Evolutionary conservation across 192 early-diverging fungal genomes (phyloP).

Genomic region (Rhizophagus clarus): DNA sequence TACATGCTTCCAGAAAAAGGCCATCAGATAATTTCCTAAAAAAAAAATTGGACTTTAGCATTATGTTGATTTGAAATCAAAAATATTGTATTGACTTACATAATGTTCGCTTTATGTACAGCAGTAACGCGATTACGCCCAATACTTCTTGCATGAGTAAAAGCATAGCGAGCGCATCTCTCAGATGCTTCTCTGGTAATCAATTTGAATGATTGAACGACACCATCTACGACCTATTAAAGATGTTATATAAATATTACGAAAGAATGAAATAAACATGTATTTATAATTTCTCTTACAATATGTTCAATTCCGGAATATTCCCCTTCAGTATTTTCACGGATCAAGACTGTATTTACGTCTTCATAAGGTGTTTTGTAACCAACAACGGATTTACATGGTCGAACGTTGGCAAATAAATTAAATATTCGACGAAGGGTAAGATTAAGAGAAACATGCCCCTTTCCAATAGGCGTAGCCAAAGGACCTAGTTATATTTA

Average conservation of each 20-base stretch:
- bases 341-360: slow-evolving; percentile 97
- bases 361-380: slow-evolving; percentile 96
- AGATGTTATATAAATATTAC: neutral
- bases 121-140: slow-evolving; percentile 93
- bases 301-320: slow-evolving; percentile 99
- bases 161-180: slow-evolving; percentile 91
- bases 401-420: slow-evolving; percentile 98
- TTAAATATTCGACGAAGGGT: slow-evolving; percentile 92
- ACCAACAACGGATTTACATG: slow-evolving; percentile 95
- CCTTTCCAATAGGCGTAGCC: slow-evolving; percentile 98
- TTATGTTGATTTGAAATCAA: neutral
- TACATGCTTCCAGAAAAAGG: slow-evolving; percentile 91
- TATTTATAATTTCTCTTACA: slow-evolving; percentile 36
- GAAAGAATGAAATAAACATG: neutral
- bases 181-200: slow-evolving; percentile 95
- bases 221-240: slow-evolving; percentile 55
- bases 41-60: neutral
- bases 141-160: slow-evolving; percentile 86
- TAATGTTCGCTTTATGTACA: slow-evolving; percentile 98
- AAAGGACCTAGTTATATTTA: slow-evolving; percentile 64
- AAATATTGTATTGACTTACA: slow-evolving; percentile 45
- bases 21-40: slow-evolving; percentile 90
- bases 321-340: slow-evolving; percentile 99
- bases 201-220: slow-evolving; percentile 99
- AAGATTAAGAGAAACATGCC: slow-evolving; percentile 95